Evolutionary conservation across 345 rosid genomes (phyloP).

Genomic region (Acer campestre): DNA sequence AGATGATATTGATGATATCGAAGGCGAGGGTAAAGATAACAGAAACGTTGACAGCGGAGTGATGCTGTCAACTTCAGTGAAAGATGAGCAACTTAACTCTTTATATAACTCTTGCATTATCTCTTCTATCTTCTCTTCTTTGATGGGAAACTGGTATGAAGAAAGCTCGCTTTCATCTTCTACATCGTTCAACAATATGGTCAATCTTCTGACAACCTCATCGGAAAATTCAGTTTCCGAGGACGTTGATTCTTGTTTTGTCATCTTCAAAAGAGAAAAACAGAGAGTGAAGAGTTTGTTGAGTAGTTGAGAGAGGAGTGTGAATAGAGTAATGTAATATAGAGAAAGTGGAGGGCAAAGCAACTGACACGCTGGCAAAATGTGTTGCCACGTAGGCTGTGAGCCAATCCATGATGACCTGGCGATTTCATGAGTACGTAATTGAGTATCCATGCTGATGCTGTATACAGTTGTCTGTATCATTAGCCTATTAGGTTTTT

Average conservation of each 20-base stretch:
- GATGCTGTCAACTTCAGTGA: conserved; percentile 5
- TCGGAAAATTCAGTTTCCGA: conserved; percentile 16
- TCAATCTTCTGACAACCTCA: conserved; percentile 1
- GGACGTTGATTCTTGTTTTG: background rate
- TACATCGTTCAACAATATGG: conserved; percentile 27
- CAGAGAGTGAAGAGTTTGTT: background rate
- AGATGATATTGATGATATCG: background rate
- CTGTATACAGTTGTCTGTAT: no score
- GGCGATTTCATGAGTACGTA: conserved; percentile 17
- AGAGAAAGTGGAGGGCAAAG: background rate
- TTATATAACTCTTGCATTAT: conserved; percentile 48
- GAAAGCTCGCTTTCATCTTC: conserved; percentile 34
- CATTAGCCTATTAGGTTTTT: no score
- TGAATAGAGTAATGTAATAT: background rate
- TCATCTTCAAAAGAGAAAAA: background rate
- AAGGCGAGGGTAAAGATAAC: background rate
- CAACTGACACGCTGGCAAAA: conserved; percentile 24
- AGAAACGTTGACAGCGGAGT: background rate
- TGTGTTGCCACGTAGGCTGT: conserved; percentile 27
- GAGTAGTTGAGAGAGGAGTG: background rate
- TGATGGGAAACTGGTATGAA: conserved; percentile 25
- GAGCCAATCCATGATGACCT: conserved; percentile 21
- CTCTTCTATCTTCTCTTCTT: conserved; percentile 45
- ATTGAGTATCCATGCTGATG: background rate
- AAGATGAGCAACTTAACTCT: conserved; percentile 33